phyloP scores from a whole-genome alignment of 2,329 filamentous ascomycete species.

The Parafenestella ontariensis region DNA sequence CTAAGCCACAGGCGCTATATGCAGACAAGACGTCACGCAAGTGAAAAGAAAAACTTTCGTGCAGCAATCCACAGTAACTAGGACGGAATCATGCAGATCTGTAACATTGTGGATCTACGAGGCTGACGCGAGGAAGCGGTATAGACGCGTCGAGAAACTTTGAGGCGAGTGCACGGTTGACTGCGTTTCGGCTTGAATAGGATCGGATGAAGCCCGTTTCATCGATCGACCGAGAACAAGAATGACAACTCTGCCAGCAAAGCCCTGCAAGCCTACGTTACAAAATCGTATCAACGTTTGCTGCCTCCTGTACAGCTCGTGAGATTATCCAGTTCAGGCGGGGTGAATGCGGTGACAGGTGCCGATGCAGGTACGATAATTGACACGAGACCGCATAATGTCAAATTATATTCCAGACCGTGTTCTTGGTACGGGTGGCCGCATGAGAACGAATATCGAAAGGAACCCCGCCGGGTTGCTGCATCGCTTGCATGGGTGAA shows the following conservation, averaged over 20 bases:
- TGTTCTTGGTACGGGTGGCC: slow-evolving; percentile 9
- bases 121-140: slow-evolving; percentile 33
- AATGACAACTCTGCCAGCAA: not conserved
- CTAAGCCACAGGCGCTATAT: slow-evolving; percentile 9
- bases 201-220: slow-evolving; percentile 6
- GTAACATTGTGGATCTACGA: slow-evolving; percentile 28
- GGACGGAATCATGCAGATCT: slow-evolving; percentile 13
- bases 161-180: slow-evolving; percentile 32
- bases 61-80: slow-evolving; percentile 30
- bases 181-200: slow-evolving; percentile 23
- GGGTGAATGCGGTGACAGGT: not conserved
- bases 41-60: slow-evolving; percentile 35
- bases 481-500: slow-evolving; percentile 14
- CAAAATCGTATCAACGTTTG: not conserved
- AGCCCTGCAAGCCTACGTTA: not conserved
- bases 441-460: slow-evolving; percentile 12
- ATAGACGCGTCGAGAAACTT: slow-evolving; percentile 45
- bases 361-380: not conserved
- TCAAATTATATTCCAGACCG: slow-evolving; percentile 8
- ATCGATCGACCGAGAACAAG: not conserved
- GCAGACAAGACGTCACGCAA: slow-evolving; percentile 31
- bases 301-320: not conserved
- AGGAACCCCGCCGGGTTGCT: slow-evolving; percentile 19
- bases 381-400: not conserved
- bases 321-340: not conserved